Evolutionary conservation across 345 rosid genomes (phyloP), one percentile per base, ranked within the genome.

Genomic region (Lepidium africanum): DNA sequence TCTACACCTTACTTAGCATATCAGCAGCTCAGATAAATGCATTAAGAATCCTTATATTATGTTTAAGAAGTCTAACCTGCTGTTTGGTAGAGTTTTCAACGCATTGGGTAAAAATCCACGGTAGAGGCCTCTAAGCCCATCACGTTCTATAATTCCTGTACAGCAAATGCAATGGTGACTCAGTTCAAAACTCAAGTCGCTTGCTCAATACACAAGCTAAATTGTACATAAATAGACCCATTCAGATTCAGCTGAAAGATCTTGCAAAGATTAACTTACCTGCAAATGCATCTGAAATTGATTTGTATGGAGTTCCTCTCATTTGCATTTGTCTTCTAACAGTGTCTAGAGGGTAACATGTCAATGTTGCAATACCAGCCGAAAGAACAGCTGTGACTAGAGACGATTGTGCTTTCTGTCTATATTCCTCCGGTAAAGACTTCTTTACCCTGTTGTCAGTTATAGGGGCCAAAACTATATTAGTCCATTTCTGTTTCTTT

Each of bases 301-400:
- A 76, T 71, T 82, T 89, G 82, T 94, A 94, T 8, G 96, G 97
- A 45, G 89, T 81, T 38, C 91, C 90, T 82, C 65, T 89, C 91
- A 94, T 82, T 81, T 94, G 99, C 99, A 94, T 94, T 78, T 94
- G 99, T 64, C 99, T 80, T 81, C 99, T 85, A 66, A 94, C 79
- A 5, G 99, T 91, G 83, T 94, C 99, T 59, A 91, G 81, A 38
- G 99, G 97, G 81, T 91, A 94, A 74, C 99, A 94, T 27, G 96
- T 87, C 48, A 91, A 77, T 36, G 97, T 91, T 68, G 99, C 97
- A 70, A 86, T 74, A 62, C 86, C 76, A 50, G 99, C 92, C 1
- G 99, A 94, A 33, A 82, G 80, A 63, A 87, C 86, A 63, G 96
- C 99, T 45, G 96, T 91, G 7, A 94, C 15, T 25, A 94, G 82